Evolutionary conservation across 495 filamentous ascomycete genomes (phyloP).

Genomic region (Hypomontagnella monticulosa): DNA sequence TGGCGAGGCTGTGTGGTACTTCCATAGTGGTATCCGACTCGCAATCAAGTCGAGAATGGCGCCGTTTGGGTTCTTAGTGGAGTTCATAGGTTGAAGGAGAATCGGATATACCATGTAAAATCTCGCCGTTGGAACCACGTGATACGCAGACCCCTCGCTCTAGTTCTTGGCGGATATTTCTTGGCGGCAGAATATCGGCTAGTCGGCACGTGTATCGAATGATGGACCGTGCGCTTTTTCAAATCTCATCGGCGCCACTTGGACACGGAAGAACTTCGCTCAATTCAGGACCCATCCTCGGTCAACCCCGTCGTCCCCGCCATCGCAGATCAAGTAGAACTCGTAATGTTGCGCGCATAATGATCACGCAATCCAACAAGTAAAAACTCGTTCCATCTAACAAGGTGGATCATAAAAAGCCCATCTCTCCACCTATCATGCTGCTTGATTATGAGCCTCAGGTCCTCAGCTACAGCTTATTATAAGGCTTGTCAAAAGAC

Average conservation of each 20-base stretch:
- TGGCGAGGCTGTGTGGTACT: slow-evolving; percentile 5
- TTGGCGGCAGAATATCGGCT: slow-evolving; percentile 40
- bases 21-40: slow-evolving; percentile 4
- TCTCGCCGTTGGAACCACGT: slow-evolving; percentile 22
- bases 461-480: neutral
- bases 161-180: slow-evolving; percentile 21
- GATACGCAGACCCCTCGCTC: slow-evolving; percentile 11
- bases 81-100: neutral
- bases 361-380: slow-evolving; percentile 19
- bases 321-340: neutral
- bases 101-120: slow-evolving; percentile 15
- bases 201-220: slow-evolving; percentile 18
- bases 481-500: neutral
- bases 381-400: neutral
- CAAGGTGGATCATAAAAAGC: no score
- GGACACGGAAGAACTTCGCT: no score
- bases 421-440: neutral
- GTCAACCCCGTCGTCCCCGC: neutral
- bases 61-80: slow-evolving; percentile 13
- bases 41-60: neutral
- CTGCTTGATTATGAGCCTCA: neutral
- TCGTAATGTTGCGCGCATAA: slow-evolving; percentile 24
- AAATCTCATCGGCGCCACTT: neutral
- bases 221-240: slow-evolving; percentile 12
- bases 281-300: no score